Base-by-base conservation (phyloP, 768 basidiomycete species). In the Rhizopogon sp. region DNA sequence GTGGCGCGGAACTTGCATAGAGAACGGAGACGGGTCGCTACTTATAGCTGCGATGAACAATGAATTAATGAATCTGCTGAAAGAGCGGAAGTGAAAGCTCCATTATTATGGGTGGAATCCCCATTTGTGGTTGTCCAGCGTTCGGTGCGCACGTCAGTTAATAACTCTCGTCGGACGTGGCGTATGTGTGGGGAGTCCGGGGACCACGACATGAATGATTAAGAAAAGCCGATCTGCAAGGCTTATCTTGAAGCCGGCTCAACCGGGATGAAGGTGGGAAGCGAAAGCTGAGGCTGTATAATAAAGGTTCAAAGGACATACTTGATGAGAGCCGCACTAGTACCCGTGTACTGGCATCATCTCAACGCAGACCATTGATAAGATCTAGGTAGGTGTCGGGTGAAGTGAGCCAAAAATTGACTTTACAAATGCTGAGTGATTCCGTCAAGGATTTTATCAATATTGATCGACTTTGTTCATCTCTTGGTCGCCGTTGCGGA, bases 211-310 rank as follows among this genome's bases (percentile, higher is more conserved):
- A 35, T 35, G 33, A 10, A 10, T 35, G 33, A 35, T 35, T 35
- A 14, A 25, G 39, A 28, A 39, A 49, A 35, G 10, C 14, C 22
- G 47, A 49, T 49, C 47, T 37, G 14, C 22, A 22, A 37, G 47
- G 47, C 20, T 49, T 49, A 49, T 37, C 47, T 25, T 49, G 47
- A n/a, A 50, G 40, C 35, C 54, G 50, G 25, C 6, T 52, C 35
- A 10, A 20, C 50, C 50, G 50, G 39, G 50, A 55, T 55, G 50
- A 55, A 52, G 54, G 54, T 52, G 40, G 40, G 54, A 55, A 55
- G 43, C 42, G n/a, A 41, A 39, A 14, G n/a, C 35, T 49, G 47
- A 49, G 22, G 13, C 22, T 35, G 14, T 16, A 35, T 49, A 33
- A 49, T 49, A 37, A 49, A 22, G 33, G 20, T 37, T 37, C 35